Evolutionary conservation across 306 rosid species (phyloP), one percentile per base, ranked within the genome.

Genomic region (Amphicarpaea edgeworthii): DNA sequence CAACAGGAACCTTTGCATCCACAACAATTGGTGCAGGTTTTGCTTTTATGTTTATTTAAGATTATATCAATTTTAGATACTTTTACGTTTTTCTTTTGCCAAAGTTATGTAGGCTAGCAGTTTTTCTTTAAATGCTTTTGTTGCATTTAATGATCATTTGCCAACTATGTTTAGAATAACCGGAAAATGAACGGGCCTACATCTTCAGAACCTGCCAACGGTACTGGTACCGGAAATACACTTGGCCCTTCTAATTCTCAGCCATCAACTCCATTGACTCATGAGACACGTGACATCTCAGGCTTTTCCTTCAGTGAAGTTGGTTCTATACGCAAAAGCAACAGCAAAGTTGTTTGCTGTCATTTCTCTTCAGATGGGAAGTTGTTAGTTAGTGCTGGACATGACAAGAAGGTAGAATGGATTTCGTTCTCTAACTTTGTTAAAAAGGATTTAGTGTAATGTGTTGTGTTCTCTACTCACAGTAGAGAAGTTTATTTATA

Each of bases 331-430:
- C 89, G 97, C 77, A 88, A 87, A 85, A 90, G 96, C 84, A 91
- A 82, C 69, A 81, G 87, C 82, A 90, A 94, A 88, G 97, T 94
- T 83, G 90, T 83, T 66, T 91, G 94, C 85, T 94, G 98, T 69
- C 96, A 94, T 85, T 94, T 94, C 86, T 94, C 98, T 66, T 90
- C 98, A 45, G 98, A 94, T 87, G 98, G 98, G 66, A 94, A 94
- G 77, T 57, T 94, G 69, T 83, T 94, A 73, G 98, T 97, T 61
- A 91, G 98, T 86, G 96, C 96, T 59, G 98, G 98, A 59, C 98
- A 94, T 84, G 98, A 94, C 90, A 91, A 91, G 84, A 94, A 90
- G 98, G 98, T 94, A 90, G 63, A 81, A 80, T 58, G 77, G 76
- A 79, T 80, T 77, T 70, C 41, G 17, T 51, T 38, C 68, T 77